Percentiles rank a stretch among this genome's conserved stretches.
phyloP scores from a whole-genome alignment of 2,329 filamentous ascomycete genomes.

The Epicoccum sorghinum region DNA sequence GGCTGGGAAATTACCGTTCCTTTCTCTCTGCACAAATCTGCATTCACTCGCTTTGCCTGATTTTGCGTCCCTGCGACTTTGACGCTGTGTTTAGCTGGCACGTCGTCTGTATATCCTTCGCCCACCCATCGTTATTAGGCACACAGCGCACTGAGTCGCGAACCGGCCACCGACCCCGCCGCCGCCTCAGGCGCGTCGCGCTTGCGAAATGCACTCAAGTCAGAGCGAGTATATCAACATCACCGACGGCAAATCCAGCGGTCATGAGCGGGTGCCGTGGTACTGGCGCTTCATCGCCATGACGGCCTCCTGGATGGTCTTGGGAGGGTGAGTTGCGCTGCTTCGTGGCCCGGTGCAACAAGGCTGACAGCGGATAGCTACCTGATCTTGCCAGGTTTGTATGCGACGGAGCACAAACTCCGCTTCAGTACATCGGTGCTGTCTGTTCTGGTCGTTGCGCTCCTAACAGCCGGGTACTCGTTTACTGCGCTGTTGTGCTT shows the following conservation, averaged over 20 bases:
- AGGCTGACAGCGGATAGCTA: slow-evolving; percentile 46
- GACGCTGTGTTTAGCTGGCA: slow-evolving; percentile 3
- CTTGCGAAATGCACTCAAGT: slow-evolving; percentile 38
- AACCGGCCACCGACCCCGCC: slow-evolving; percentile 22
- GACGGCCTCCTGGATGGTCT: slow-evolving; percentile 54
- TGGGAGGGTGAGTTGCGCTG: slow-evolving; percentile 51
- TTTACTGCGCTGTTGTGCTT: slow-evolving; percentile 57
- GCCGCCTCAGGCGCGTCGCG: slow-evolving; percentile 25
- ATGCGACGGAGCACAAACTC: slow-evolving; percentile 48
- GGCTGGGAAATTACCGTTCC: background rate
- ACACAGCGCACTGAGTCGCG: slow-evolving; percentile 28
- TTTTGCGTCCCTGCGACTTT: background rate
- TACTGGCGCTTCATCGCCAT: slow-evolving; percentile 56
- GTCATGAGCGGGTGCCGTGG: slow-evolving; percentile 46
- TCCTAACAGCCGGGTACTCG: slow-evolving; percentile 56
- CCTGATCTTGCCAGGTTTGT: slow-evolving; percentile 57
- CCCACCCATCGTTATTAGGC: slow-evolving; percentile 13
- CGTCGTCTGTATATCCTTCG: background rate
- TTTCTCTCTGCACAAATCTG: background rate
- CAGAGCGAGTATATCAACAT: slow-evolving; percentile 42
- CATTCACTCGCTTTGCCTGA: background rate
- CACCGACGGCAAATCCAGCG: slow-evolving; percentile 25
- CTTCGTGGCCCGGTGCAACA: background rate
- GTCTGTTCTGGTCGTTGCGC: slow-evolving; percentile 54
- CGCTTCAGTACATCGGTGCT: slow-evolving; percentile 49